Conservation (phyloP, 2,329 filamentous ascomycete species). For the Macrophomina tecta region DNA sequence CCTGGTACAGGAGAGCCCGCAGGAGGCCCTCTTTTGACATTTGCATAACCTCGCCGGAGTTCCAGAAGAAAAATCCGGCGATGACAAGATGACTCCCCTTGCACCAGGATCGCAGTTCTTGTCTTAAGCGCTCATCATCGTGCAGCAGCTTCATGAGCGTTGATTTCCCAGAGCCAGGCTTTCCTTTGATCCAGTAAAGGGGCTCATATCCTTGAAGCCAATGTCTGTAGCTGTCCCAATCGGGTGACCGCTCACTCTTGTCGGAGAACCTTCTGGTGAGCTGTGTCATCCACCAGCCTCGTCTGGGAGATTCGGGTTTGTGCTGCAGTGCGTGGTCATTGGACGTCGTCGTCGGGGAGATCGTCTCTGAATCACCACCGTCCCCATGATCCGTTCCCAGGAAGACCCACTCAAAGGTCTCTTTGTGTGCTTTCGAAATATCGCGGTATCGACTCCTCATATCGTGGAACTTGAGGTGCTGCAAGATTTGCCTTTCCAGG, state of each 20-base stretch:
- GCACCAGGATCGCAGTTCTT: slow-evolving; percentile 23
- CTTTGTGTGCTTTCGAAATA: slow-evolving; percentile 27
- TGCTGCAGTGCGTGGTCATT: not conserved
- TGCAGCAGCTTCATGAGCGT: slow-evolving; percentile 49
- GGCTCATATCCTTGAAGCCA: slow-evolving; percentile 31
- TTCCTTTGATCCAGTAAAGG: slow-evolving; percentile 49
- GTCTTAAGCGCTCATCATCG: slow-evolving; percentile 24
- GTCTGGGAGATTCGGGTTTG: not conserved
- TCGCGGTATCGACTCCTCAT: slow-evolving; percentile 22
- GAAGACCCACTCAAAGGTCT: slow-evolving; percentile 30
- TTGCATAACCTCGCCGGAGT: slow-evolving; percentile 25
- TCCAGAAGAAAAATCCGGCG: slow-evolving; percentile 28
- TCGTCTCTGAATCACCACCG: not conserved
- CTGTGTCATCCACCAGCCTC: slow-evolving; percentile 12
- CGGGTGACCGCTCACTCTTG: not conserved
- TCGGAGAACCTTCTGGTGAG: not conserved
- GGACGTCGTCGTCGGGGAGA: not conserved
- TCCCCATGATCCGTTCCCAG: slow-evolving; percentile 5
- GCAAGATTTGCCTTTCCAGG: slow-evolving; percentile 18
- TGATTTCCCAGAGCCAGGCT: slow-evolving; percentile 55
- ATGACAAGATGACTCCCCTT: not conserved
- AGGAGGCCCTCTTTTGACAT: slow-evolving; percentile 23
- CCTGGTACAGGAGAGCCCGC: slow-evolving; percentile 24
- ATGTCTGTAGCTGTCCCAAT: slow-evolving; percentile 29
- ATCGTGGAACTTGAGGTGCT: slow-evolving; percentile 14